Conservation (phyloP, 2,329 filamentous ascomycete genomes). For the Paramyrothecium sp. region DNA sequence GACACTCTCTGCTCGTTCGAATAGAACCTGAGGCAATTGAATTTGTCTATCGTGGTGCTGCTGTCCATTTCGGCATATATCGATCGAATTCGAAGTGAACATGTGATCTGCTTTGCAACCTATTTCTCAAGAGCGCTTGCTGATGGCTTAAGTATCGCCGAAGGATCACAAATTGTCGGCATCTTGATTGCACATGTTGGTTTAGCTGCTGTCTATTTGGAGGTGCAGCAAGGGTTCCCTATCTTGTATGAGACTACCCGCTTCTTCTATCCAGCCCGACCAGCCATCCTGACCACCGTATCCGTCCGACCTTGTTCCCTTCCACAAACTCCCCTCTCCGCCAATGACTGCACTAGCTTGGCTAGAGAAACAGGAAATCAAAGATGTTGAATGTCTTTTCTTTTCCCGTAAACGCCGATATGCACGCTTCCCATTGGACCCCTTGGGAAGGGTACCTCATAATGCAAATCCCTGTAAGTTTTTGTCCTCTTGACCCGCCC, state of each 20-base stretch:
- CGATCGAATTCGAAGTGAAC: too few species aligned
- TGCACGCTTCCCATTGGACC: conserved; percentile 29
- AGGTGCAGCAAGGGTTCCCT: background rate
- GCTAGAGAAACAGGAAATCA: conserved; percentile 41
- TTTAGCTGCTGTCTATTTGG: background rate
- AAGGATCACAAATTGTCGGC: too few species aligned
- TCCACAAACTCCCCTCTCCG: conserved; percentile 11
- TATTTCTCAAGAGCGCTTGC: too few species aligned
- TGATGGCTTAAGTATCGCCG: too few species aligned
- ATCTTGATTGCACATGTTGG: background rate
- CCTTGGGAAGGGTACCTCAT: conserved; percentile 36
- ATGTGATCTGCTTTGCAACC: too few species aligned
- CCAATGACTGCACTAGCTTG: conserved; percentile 32
- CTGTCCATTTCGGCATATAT: too few species aligned
- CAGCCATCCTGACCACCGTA: too few species aligned
- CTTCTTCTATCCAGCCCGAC: conserved; percentile 14
- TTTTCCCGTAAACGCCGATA: conserved; percentile 41
- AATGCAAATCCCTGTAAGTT: conserved; percentile 34
- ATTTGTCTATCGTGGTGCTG: too few species aligned
- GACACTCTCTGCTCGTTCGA: too few species aligned
- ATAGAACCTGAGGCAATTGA: too few species aligned
- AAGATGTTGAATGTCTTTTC: conserved; percentile 50
- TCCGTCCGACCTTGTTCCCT: conserved; percentile 16
- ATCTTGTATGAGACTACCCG: conserved; percentile 3
- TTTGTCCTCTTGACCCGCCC: conserved; percentile 20